Conservation (phyloP, 331 rosid species). For the Pyrus hybrid region DNA sequence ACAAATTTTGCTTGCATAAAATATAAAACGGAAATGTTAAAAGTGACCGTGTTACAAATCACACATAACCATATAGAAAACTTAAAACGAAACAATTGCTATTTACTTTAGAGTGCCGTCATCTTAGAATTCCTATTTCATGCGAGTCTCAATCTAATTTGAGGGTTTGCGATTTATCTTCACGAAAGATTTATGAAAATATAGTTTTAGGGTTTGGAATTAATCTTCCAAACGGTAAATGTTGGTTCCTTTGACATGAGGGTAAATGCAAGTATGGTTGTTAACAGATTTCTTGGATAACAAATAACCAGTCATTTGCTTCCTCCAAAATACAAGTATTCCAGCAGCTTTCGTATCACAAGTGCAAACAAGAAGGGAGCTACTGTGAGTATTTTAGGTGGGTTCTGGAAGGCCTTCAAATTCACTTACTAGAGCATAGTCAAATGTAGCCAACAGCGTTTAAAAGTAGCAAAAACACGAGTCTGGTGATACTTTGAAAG, state of each 20-base stretch:
- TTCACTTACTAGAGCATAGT: not conserved
- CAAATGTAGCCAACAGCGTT: not conserved
- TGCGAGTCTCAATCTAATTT: too few relatives aligned
- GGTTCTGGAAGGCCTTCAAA: not conserved
- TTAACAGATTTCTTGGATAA: too few relatives aligned
- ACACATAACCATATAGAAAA: too few relatives aligned
- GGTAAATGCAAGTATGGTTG: not conserved
- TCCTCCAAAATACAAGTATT: not conserved
- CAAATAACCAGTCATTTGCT: not conserved
- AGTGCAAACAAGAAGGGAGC: not conserved
- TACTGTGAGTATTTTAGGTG: not conserved
- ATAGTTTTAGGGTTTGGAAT: too few relatives aligned
- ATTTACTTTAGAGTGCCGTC: too few relatives aligned
- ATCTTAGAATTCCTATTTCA: too few relatives aligned
- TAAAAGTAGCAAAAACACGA: not conserved
- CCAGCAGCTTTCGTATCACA: not conserved
- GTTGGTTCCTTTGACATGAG: not conserved
- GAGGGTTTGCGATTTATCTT: not conserved
- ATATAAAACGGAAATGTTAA: too few relatives aligned
- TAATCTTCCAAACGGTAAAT: too few relatives aligned
- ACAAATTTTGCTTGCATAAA: too few relatives aligned
- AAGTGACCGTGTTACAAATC: too few relatives aligned
- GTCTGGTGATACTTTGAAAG: slow-evolving; percentile 2
- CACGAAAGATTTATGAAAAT: not conserved
- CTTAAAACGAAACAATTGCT: too few relatives aligned